Conservation (phyloP, 2,329 filamentous ascomycete genomes). For the Fusarium sp. region DNA sequence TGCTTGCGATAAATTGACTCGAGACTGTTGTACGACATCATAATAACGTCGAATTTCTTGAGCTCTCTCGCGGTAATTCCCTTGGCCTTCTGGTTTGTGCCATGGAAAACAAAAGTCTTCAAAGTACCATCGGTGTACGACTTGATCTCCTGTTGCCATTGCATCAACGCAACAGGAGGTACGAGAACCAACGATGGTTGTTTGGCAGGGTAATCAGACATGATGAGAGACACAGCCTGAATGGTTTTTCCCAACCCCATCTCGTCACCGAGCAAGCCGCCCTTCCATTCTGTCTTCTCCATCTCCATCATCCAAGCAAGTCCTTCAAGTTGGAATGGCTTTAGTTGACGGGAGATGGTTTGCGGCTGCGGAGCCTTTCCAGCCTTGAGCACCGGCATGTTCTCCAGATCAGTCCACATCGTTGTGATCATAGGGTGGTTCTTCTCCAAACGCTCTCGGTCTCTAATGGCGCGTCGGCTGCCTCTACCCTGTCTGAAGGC, state of each 20-base stretch:
- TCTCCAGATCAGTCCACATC: slow-evolving; percentile 85
- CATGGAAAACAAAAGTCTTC: slow-evolving; percentile 91
- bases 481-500: slow-evolving; percentile 47
- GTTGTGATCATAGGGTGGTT: slow-evolving; percentile 82
- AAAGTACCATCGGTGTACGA: slow-evolving; percentile 87
- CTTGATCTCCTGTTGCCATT: slow-evolving; percentile 87
- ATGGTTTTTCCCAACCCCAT: slow-evolving; percentile 99
- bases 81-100: slow-evolving; percentile 86
- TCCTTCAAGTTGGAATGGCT: slow-evolving; percentile 93
- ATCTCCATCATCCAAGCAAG: slow-evolving; percentile 94
- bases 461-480: slow-evolving; percentile 47
- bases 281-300: slow-evolving; percentile 86
- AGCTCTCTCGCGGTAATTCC: slow-evolving; percentile 78
- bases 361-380: slow-evolving; percentile 63
- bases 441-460: slow-evolving; percentile 76
- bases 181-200: slow-evolving; percentile 88
- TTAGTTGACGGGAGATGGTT: slow-evolving; percentile 84
- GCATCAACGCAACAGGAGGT: slow-evolving; percentile 93
- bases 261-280: slow-evolving; percentile 93
- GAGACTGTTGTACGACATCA: slow-evolving; percentile 94
- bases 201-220: slow-evolving; percentile 93
- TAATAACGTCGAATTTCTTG: slow-evolving; percentile 88
- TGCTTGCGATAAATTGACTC: slow-evolving; percentile 95
- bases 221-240: slow-evolving; percentile 95
- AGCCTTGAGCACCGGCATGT: slow-evolving; percentile 72